Evolutionary conservation across 805 yeast species (phyloP).

Genomic region (Ascoidea asiatica): DNA sequence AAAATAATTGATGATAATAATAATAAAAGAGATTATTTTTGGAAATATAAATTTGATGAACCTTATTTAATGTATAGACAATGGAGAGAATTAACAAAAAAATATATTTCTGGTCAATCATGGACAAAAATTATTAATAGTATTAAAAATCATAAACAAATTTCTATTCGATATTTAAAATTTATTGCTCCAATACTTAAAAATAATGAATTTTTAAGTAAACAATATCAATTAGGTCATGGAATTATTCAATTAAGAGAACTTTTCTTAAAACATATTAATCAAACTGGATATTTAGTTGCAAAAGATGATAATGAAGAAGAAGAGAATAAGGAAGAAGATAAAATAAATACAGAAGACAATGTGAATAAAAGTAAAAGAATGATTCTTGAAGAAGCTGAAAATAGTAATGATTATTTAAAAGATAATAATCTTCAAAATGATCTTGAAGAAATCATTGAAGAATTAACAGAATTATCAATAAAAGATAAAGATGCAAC

Average conservation of each 20-base stretch:
- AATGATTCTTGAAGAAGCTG: background rate
- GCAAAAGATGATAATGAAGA: conserved; percentile 30
- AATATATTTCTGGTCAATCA: conserved; percentile 22
- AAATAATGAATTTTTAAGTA: conserved; percentile 29
- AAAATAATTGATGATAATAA: conserved; percentile 14
- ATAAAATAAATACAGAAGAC: conserved; percentile 16
- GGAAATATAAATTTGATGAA: conserved; percentile 90
- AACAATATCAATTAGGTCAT: conserved; percentile 36
- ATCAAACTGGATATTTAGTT: conserved; percentile 47
- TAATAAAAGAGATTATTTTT: conserved; percentile 42
- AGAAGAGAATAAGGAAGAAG: conserved; percentile 14
- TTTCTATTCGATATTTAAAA: conserved; percentile 54
- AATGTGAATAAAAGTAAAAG: conserved; percentile 10
- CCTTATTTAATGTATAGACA: conserved; percentile 87
- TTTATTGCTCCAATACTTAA: conserved; percentile 48
- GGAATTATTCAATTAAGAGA: conserved; percentile 71
- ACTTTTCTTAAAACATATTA: conserved; percentile 38
- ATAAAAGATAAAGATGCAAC: background rate
- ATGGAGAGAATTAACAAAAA: conserved; percentile 76
- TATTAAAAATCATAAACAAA: conserved; percentile 38
- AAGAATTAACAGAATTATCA: background rate
- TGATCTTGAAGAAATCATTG: background rate
- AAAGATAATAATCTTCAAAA: no score
- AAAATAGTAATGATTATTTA: no score
- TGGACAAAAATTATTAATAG: conserved; percentile 20